A percentile compares a stretch with the other conserved stretches of the same genome.
phyloP scores from a whole-genome alignment of 1,284 basidiomycete genomes.

The Malassezia caprae region DNA sequence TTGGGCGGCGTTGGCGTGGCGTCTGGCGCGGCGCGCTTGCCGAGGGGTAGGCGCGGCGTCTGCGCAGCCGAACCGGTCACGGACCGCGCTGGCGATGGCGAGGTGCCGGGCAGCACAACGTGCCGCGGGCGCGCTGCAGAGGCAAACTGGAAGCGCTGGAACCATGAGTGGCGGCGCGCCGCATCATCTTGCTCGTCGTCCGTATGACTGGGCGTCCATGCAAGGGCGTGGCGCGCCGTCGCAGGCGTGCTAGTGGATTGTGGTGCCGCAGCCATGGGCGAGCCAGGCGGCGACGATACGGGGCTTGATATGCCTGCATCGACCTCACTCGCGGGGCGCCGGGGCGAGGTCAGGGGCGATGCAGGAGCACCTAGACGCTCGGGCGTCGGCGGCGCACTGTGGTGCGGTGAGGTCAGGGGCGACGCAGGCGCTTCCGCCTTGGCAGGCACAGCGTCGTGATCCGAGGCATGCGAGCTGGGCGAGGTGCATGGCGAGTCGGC shows the following conservation, averaged over 20 bases:
- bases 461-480: not conserved
- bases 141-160: conserved; percentile 3
- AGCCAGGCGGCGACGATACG: conserved; percentile 10
- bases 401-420: conserved; percentile 1
- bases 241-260: not conserved
- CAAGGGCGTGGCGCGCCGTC: not conserved
- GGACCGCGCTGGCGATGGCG: conserved; percentile 2
- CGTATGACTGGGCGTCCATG: not conserved
- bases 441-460: too few relatives aligned
- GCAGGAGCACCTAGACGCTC: not conserved
- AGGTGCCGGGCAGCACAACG: not conserved
- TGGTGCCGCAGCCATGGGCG: not conserved
- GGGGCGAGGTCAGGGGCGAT: conserved; percentile 1
- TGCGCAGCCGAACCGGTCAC: not conserved
- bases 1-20: not conserved
- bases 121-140: conserved; percentile 4
- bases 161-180: not conserved
- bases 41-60: conserved; percentile 7
- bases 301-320: conserved; percentile 13
- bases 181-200: not conserved
- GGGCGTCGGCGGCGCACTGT: not conserved
- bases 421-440: not conserved
- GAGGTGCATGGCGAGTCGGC: conserved; percentile 7
- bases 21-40: conserved; percentile 1
- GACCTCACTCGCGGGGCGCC: not conserved